phyloP scores from a whole-genome alignment of 129 eudicot species.

The Flaveria linearis region DNA sequence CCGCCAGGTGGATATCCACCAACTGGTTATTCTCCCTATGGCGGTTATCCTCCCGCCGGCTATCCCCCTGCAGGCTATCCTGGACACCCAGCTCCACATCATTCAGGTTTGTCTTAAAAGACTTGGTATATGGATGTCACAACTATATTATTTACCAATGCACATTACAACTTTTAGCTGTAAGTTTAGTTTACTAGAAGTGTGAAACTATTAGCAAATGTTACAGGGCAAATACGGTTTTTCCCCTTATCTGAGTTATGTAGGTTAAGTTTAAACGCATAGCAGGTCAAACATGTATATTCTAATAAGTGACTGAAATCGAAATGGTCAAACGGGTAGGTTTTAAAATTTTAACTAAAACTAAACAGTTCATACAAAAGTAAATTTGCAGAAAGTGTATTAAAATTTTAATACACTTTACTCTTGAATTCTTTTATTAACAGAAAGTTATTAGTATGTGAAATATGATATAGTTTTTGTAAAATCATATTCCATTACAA shows the following conservation, averaged over 20 bases:
- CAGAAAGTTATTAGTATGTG: too few species aligned
- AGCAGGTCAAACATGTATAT: not conserved
- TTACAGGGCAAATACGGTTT: not conserved
- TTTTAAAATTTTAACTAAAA: not conserved
- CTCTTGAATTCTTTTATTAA: too few species aligned
- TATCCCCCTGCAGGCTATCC: slow-evolving; percentile 55
- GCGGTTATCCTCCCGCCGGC: slow-evolving; percentile 46
- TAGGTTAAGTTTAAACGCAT: not conserved
- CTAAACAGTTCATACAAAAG: not conserved
- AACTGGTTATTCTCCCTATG: slow-evolving; percentile 44
- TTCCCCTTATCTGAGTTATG: not conserved
- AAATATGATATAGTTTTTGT: not conserved
- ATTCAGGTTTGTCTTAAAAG: slow-evolving; percentile 41
- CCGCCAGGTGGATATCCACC: slow-evolving; percentile 48
- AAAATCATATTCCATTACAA: not conserved
- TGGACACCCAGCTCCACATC: slow-evolving; percentile 49
- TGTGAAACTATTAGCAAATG: not conserved
- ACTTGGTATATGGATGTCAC: not conserved
- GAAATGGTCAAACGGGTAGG: not conserved
- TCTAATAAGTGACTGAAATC: not conserved
- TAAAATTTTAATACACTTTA: too few species aligned
- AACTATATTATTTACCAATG: not conserved
- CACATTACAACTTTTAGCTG: slow-evolving; percentile 8
- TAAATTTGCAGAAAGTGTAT: too few species aligned
- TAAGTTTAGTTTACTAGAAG: slow-evolving; percentile 10